Percentiles rank a stretch among this genome's conserved stretches.
These are phyloP conservation scores for Ceratocystis cubensis DNA, from an alignment of 2,329 filamentous ascomycete genomes.

Conservation along the genomic window DNA sequence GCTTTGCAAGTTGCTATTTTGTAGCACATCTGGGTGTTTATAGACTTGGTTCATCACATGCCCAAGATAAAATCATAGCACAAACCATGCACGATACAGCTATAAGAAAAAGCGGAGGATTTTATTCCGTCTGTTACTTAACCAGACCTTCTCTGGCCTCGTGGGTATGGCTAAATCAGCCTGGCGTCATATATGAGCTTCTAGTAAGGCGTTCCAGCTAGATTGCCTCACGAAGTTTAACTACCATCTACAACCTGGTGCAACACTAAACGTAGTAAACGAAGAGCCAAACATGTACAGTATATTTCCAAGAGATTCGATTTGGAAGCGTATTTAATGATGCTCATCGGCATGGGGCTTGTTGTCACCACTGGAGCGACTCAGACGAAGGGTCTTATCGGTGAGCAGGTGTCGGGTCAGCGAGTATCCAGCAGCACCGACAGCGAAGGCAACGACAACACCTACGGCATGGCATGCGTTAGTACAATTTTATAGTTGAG, in stretches of 20 bases:
- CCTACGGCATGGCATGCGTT: conserved; percentile 38
- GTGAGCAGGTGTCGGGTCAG: conserved; percentile 66
- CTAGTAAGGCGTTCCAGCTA: not conserved
- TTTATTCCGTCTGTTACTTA: conserved; percentile 7
- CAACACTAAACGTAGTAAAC: conserved; percentile 3
- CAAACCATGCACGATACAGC: not conserved
- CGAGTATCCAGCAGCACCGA: conserved; percentile 73
- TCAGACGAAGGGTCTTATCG: conserved; percentile 86
- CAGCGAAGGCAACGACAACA: conserved; percentile 74
- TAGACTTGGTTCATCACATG: not conserved
- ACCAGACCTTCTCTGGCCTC: not conserved
- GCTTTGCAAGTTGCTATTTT: not conserved
- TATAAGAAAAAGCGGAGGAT: conserved; percentile 13
- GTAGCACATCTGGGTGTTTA: not conserved
- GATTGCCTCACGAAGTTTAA: not conserved
- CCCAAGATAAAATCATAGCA: not conserved
- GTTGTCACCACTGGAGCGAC: conserved; percentile 41
- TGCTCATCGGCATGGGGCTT: conserved; percentile 27
- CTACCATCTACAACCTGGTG: not conserved
- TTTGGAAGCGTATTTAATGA: conserved; percentile 26
- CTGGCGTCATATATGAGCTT: not conserved
- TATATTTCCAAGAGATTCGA: conserved; percentile 24
- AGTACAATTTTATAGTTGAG: conserved; percentile 23
- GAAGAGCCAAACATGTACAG: conserved; percentile 4
- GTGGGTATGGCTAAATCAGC: not conserved